Base-by-base conservation (phyloP, 371 early-diverging fungal genomes). In the Lichtheimia ramosa region DNA sequence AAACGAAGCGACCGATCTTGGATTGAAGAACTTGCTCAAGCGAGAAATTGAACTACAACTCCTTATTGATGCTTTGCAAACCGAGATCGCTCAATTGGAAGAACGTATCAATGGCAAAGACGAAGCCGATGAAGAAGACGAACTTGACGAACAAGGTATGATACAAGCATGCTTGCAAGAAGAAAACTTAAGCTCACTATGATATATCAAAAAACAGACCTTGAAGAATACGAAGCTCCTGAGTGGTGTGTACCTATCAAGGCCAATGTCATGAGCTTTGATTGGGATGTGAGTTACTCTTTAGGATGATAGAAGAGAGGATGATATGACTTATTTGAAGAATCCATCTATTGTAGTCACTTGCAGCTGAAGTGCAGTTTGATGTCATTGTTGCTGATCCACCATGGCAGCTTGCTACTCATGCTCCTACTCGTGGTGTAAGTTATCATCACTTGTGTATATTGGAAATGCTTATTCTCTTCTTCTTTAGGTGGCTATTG, bases 321-420 rank as follows among this genome's bases (percentile, higher is more conserved):
- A 21, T 27, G 7, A 6, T 15, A 27, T 27, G 14, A 6, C 10
- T 34, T 6, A 34, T 10, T 10, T 4, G 10, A 8, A 10, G 10
- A 34, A 8, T 7, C 27, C 5, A 8, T 1, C 10, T 34, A 34
- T 34, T 23, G n/a, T 67, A 91, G 89, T 76, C 73, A 58, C 77
- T 96, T 42, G 93, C 92, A 2, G 71, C 71, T 41, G 89, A 85
- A 53, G 86, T 88, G 58, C 95, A 95, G 65, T 96, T 96, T 60
- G 96, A 95, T 70, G 94, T 92, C 24, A 92, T 96, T 55, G 70
- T 92, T 24, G 92, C 95, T 82, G 96, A 95, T 80, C 96, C 96
- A 55, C 96, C 96, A 69, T 96, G 96, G 96, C 96, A 95, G 80
- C 83, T 96, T 21, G 95, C 96, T n/a, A 92, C 94, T 15, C 89